Percentiles rank a stretch among this genome's conserved stretches.
phyloP scores from a whole-genome alignment of 1,139 yeast species.

The Blastobotrys apis region DNA sequence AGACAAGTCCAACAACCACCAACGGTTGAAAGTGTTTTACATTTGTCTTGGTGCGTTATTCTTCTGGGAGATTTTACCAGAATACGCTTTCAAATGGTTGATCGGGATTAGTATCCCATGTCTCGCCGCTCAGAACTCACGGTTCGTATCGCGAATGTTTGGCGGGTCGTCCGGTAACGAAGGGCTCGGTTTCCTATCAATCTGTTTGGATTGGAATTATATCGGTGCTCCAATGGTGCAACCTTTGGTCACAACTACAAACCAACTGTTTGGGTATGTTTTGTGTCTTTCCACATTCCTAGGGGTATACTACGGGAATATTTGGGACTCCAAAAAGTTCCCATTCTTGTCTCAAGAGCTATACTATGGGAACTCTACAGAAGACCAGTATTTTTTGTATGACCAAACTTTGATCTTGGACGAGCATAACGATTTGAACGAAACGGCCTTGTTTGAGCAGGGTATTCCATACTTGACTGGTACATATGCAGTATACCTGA shows the following conservation, averaged over 20 bases:
- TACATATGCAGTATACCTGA: constrained; percentile 31
- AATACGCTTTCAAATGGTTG: constrained; percentile 21
- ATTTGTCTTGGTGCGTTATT: constrained; percentile 17
- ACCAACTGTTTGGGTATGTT: constrained; percentile 31
- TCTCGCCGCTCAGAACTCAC: constrained; percentile 27
- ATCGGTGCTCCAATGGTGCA: constrained; percentile 30
- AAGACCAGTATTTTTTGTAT: constrained; percentile 26
- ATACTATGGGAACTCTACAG: constrained; percentile 26
- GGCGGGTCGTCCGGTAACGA: constrained; percentile 33
- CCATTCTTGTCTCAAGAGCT: constrained; percentile 33
- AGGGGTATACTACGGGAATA: constrained; percentile 33
- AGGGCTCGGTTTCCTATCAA: constrained; percentile 30
- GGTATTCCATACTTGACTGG: constrained; percentile 33
- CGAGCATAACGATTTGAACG: constrained; percentile 23
- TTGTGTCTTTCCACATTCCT: constrained; percentile 29
- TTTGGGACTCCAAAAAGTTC: constrained; percentile 32
- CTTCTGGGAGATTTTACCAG: constrained; percentile 22
- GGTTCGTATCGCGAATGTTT: constrained; percentile 28
- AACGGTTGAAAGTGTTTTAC: constrained; percentile 25
- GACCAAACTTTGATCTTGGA: constrained; percentile 31
- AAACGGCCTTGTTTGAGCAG: constrained; percentile 24
- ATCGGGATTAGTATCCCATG: constrained; percentile 27
- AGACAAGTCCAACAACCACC: constrained; percentile 19
- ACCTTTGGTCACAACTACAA: constrained; percentile 29
- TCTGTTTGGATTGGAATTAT: constrained; percentile 34